These are phyloP conservation scores for Discostella stelligera DNA, from an alignment of 352 stramenopile species.

Conservation along the genomic window DNA sequence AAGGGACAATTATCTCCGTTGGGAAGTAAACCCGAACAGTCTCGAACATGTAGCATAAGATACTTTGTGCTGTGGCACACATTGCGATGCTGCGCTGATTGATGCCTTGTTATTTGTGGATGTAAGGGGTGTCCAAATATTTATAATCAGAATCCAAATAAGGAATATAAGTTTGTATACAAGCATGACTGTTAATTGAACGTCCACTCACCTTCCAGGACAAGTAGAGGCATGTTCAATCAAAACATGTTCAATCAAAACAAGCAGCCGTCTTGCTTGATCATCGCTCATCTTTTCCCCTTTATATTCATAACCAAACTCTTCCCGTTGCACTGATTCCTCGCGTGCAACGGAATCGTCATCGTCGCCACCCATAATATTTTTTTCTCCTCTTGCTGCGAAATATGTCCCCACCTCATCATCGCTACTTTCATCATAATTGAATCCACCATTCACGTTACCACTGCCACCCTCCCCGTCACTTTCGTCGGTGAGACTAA, in stretches of 20 bases:
- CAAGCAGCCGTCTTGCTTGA: constrained; percentile 51
- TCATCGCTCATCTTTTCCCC: constrained; percentile 63
- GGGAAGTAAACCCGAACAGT: constrained; percentile 73
- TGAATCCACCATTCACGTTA: background rate
- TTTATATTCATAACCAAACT: constrained; percentile 79
- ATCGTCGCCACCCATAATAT: constrained; percentile 7
- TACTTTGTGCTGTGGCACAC: constrained; percentile 76
- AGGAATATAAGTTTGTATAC: too few relatives aligned
- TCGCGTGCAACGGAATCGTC: constrained; percentile 46
- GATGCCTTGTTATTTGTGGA: constrained; percentile 69
- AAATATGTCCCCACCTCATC: constrained; percentile 25
- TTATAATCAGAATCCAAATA: too few relatives aligned
- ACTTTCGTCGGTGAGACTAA: constrained; percentile 50
- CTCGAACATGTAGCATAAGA: constrained; percentile 81
- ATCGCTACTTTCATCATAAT: constrained; percentile 44
- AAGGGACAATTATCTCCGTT: constrained; percentile 78
- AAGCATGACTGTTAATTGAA: constrained; percentile 22
- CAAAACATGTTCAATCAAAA: constrained; percentile 55
- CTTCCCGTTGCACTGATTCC: constrained; percentile 62
- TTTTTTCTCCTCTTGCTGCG: background rate
- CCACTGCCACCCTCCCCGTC: constrained; percentile 41
- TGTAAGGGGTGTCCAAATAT: constrained; percentile 18
- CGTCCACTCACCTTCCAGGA: constrained; percentile 52
- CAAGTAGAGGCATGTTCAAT: constrained; percentile 65
- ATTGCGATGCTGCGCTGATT: constrained; percentile 64